These are phyloP conservation scores for Entomortierella beljakovae DNA, from an alignment of 192 early-diverging fungal species.

Conservation along the genomic window DNA sequence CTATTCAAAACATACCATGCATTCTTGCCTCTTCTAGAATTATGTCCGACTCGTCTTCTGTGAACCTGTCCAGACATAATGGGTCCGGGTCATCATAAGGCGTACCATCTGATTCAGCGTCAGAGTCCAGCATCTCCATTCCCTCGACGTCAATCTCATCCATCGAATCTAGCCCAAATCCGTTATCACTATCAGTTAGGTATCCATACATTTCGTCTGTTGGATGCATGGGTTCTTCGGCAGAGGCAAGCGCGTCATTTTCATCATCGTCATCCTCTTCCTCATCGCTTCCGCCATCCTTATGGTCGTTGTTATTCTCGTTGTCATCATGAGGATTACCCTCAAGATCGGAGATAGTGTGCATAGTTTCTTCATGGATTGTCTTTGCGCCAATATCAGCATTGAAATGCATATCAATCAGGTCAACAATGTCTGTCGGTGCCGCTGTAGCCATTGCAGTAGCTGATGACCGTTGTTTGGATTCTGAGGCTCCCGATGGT, in stretches of 20 bases:
- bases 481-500: slow-evolving; percentile 1
- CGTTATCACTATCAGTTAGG: slow-evolving; percentile 8
- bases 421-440: neutral
- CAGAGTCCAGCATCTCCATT: slow-evolving; percentile 25
- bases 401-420: neutral
- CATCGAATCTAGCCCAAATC: slow-evolving; percentile 19
- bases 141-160: slow-evolving; percentile 37
- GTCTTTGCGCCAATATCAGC: neutral
- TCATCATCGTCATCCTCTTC: neutral
- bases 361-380: slow-evolving; percentile 9
- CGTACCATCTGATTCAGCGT: slow-evolving; percentile 21
- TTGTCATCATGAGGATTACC: slow-evolving; percentile 4
- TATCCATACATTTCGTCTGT: neutral
- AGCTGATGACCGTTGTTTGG: neutral
- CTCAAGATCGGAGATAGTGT: slow-evolving; percentile 2
- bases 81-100: slow-evolving; percentile 39
- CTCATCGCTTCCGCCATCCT: neutral
- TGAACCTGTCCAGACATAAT: slow-evolving; percentile 23
- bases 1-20: slow-evolving; percentile 16
- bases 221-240: slow-evolving; percentile 4
- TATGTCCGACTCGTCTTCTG: slow-evolving; percentile 25
- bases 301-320: slow-evolving; percentile 2
- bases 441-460: neutral
- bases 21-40: slow-evolving; percentile 31
- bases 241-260: neutral